These are phyloP conservation scores for Corylus heterophylla DNA, from an alignment of 306 rosid species.

Conservation along the genomic window DNA sequence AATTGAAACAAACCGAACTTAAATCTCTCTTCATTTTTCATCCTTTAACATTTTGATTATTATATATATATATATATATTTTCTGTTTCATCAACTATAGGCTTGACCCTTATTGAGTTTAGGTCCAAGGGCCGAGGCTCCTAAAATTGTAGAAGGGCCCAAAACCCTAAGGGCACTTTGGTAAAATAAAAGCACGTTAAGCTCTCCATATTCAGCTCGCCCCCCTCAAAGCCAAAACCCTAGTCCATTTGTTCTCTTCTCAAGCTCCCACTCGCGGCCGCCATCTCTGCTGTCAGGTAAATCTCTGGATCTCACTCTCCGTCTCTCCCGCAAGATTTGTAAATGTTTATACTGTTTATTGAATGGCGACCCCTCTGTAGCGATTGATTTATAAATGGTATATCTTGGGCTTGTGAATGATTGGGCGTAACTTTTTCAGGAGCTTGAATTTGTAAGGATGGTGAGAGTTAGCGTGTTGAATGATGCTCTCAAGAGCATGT, in stretches of 20 bases:
- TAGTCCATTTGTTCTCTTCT: not conserved
- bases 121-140: too few relatives aligned
- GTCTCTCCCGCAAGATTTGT: not conserved
- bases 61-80: too few relatives aligned
- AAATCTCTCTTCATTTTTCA: too few relatives aligned
- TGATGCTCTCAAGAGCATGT: slow-evolving; percentile 50
- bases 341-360: not conserved
- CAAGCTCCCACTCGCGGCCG: not conserved
- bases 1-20: too few relatives aligned
- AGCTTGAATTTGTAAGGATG: slow-evolving; percentile 14
- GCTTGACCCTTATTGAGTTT: too few relatives aligned
- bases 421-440: not conserved
- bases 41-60: too few relatives aligned
- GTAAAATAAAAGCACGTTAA: not conserved
- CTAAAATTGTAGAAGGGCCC: not conserved
- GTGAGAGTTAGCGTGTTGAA: slow-evolving; percentile 44
- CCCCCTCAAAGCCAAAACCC: slow-evolving; percentile 12
- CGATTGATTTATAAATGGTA: not conserved
- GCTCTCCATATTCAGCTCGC: not conserved
- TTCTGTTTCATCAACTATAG: too few relatives aligned
- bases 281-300: slow-evolving; percentile 18
- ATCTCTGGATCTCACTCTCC: not conserved
- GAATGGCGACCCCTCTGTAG: not conserved
- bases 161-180: not conserved
- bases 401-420: not conserved